Base-by-base conservation (phyloP, 2,329 filamentous ascomycete genomes). In the Alternaria infectoria region DNA sequence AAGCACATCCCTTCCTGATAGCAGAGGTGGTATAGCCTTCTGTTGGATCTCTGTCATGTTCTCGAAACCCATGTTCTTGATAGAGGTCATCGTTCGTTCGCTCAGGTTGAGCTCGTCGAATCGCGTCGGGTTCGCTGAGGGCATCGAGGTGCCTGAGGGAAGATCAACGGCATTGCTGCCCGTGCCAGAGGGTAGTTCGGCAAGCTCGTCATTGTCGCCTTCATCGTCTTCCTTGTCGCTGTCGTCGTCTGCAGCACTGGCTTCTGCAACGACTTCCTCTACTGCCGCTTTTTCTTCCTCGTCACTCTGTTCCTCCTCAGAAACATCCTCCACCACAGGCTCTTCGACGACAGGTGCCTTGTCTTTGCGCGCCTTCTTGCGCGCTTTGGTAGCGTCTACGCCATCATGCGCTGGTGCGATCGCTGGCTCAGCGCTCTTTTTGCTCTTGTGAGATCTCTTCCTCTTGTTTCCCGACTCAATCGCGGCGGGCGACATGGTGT, bases 1-100 rank as follows among this genome's bases (percentile, higher is more conserved):
- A 47, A 99, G 87, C 21, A 98, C 92, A 82, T 98, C 95, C 77
- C 91, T 90, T 67, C 96, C 96, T 45, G 70, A 93, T 63, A 98
- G 85, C 50, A 96, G 85, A 19, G 94, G 93, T 5, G 95, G 94
- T 59, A 98, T 97, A 12, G 91, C 91, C 77, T 91, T 87, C 72
- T 89, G 88, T 81, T 98, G 96, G 70, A 98, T 97, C 79, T 96
- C 92, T 1, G 96, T 98, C 94, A 99, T 97, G 78, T 87, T 94
- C 75, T 91, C 90, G 78, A 98, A 97, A 13, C 92, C 92, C 95
- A 99, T 98, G 68, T 91, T 92, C 61, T 90, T 83, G 72, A 97
- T 93, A 9, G 93, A 94, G 82, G 91, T 89, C 86, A 94, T 91
- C 0, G 93, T 97, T 81, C 92, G 93, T 23, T 94, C 91, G 2